Evolutionary conservation across 352 stramenopile genomes (phyloP), one percentile per base, ranked within the genome.

Genomic region (Globisporangium perplexum): DNA sequence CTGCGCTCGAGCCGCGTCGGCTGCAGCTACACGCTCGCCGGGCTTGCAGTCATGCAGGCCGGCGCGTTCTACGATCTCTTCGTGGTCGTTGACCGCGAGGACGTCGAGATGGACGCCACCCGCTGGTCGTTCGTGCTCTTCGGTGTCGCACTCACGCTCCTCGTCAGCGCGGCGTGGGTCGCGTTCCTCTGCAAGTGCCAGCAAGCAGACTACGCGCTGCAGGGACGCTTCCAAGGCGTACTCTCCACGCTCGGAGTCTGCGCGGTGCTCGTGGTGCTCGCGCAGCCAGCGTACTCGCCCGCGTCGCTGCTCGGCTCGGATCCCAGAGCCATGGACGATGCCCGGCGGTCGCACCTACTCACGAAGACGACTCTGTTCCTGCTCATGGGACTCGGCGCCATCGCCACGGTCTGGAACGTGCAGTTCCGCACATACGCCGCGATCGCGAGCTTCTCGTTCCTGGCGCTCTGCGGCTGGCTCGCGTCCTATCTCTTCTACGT

Each of bases 281-380:
- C 59, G 3, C 62, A 74, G 50, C 57, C 66, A 41, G 59, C 57
- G 7, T 68, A 64, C 41, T 39, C 55, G 26, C 41, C 42, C 3
- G 44, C 47, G 35, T 51, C 55, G 5, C 20, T 55, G 14, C 33
- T 63, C 18, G 47, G 62, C 33, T 49, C 53, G 31, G 53, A 55
- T 31, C 47, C 68, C n/a, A 33, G 22, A 15, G 46, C 51, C 0
- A 20, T 70, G 35, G 41, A 69, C 23, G 53, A 50, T 20, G 53
- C 60, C 1, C 67, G 72, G 8, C 55, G 67, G 47, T 60, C 62
- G 1, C 67, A 79, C 20, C 42, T 68, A 56, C 63, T 84, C 14
- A 83, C 77, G 3, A 64, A 80, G 22, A 76, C 72, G 33, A 63
- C 80, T 35, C 50, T 86, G 23, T 82, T 83, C 54, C 45, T 84